These are phyloP conservation scores for Mediolabrus comicus DNA, from an alignment of 108 stramenopile species.

Conservation along the genomic window DNA sequence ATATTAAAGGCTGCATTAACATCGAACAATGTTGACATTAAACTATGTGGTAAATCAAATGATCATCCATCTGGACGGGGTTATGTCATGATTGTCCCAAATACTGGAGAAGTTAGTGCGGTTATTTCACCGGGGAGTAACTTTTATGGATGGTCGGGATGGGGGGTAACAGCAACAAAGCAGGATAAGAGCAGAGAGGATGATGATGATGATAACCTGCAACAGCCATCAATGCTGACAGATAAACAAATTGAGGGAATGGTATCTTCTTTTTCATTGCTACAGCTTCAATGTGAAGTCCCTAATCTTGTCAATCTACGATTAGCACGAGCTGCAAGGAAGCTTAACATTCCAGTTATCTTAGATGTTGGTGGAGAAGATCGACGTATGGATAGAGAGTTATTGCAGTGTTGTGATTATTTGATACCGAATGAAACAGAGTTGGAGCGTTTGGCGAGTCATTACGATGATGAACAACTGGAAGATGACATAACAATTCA, in stretches of 20 bases:
- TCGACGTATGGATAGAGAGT: conserved; percentile 49
- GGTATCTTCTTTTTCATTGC: conserved; percentile 20
- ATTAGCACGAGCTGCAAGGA: conserved; percentile 47
- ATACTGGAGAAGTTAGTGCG: conserved; percentile 69
- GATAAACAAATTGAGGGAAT: conserved; percentile 40
- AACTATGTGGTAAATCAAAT: conserved; percentile 34
- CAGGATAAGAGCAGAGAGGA: conserved; percentile 3
- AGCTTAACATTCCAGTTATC: conserved; percentile 45
- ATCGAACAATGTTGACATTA: conserved; percentile 46
- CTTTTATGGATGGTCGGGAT: conserved; percentile 58
- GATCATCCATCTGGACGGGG: conserved; percentile 67
- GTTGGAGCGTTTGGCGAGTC: conserved; percentile 56
- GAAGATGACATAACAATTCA: conserved; percentile 1
- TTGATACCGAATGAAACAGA: conserved; percentile 82
- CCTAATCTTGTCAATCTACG: conserved; percentile 72
- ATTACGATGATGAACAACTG: conserved; percentile 23
- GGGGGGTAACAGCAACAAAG: conserved; percentile 41
- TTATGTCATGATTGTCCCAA: conserved; percentile 63
- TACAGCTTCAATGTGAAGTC: conserved; percentile 75
- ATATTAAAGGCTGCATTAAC: conserved; percentile 45
- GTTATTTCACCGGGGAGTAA: conserved; percentile 81
- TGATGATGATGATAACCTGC: neutral
- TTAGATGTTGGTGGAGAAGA: conserved; percentile 85
- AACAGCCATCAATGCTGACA: neutral
- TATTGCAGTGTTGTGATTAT: conserved; percentile 63